phyloP scores from a whole-genome alignment of 2,329 filamentous ascomycete genomes.

The Emmonsia crescens region DNA sequence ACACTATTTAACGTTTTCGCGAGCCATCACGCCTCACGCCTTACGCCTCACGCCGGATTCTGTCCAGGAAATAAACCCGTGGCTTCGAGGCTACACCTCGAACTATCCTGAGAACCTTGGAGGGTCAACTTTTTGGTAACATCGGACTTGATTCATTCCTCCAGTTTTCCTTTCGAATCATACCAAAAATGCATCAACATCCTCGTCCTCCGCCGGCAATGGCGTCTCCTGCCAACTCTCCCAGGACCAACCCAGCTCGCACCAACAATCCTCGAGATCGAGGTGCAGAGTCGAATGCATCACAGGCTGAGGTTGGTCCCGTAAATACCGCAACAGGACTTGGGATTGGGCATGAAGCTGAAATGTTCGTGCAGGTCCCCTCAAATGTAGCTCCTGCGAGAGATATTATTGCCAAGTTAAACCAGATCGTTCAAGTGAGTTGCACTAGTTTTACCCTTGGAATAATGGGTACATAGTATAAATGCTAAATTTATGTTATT shows the following conservation, averaged over 20 bases:
- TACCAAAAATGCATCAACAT: slow-evolving; percentile 72
- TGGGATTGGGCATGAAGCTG: slow-evolving; percentile 40
- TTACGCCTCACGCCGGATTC: neutral
- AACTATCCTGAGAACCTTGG: neutral
- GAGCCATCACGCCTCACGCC: neutral
- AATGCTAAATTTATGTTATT: slow-evolving; percentile 22
- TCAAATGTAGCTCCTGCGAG: slow-evolving; percentile 43
- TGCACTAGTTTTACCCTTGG: neutral
- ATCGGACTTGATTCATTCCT: neutral
- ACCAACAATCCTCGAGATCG: slow-evolving; percentile 70
- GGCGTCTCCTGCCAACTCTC: slow-evolving; percentile 61
- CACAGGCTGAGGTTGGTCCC: slow-evolving; percentile 41
- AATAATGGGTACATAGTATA: slow-evolving; percentile 21
- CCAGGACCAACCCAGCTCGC: slow-evolving; percentile 60
- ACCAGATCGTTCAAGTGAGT: slow-evolving; percentile 82
- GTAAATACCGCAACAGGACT: slow-evolving; percentile 41
- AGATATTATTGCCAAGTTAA: slow-evolving; percentile 68
- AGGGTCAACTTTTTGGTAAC: neutral
- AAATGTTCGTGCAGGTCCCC: slow-evolving; percentile 31
- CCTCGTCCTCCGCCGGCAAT: slow-evolving; percentile 62
- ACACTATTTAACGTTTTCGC: neutral
- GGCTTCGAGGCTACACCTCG: neutral
- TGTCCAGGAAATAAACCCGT: neutral
- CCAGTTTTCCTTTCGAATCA: slow-evolving; percentile 1
- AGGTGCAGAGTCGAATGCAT: slow-evolving; percentile 38